Percentiles rank a stretch among this genome's conserved stretches.
Evolutionary conservation across 78 protist genomes (phyloP).

Genomic region (Cavenderia fasciculata): DNA sequence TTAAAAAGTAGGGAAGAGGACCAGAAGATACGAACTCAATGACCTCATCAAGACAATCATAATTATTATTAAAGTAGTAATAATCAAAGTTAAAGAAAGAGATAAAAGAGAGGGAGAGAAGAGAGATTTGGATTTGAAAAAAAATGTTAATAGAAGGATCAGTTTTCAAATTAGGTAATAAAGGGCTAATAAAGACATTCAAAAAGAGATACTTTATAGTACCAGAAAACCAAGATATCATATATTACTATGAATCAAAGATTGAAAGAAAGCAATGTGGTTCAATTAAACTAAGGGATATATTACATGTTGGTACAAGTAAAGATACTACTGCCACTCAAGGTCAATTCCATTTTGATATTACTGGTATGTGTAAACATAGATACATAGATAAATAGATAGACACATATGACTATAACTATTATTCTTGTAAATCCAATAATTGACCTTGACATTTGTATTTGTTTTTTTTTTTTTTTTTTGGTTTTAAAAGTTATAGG

Average conservation of each 20-base stretch:
- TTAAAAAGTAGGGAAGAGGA: no score
- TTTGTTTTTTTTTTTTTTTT: no score
- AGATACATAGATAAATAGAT: background rate
- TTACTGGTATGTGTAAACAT: slow-evolving; percentile 19
- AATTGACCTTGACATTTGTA: no score
- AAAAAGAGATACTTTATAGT: slow-evolving; percentile 22
- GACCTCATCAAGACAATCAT: no score
- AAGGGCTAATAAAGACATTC: background rate
- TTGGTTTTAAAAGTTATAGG: no score
- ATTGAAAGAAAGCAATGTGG: background rate
- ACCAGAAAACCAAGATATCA: background rate
- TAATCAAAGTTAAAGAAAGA: no score
- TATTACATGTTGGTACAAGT: slow-evolving; percentile 7
- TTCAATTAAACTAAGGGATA: slow-evolving; percentile 22
- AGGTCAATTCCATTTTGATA: slow-evolving; percentile 16
- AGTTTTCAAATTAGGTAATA: slow-evolving; percentile 19
- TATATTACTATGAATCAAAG: slow-evolving; percentile 5
- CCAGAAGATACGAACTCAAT: no score
- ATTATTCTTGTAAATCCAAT: no score
- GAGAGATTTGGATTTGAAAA: no score
- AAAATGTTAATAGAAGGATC: no score
- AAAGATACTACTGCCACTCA: background rate
- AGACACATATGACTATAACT: background rate
- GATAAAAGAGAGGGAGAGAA: no score
- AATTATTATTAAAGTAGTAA: no score